Evolutionary conservation across 1,284 basidiomycete genomes (phyloP).

Genomic region (Cryptococcus floricola): DNA sequence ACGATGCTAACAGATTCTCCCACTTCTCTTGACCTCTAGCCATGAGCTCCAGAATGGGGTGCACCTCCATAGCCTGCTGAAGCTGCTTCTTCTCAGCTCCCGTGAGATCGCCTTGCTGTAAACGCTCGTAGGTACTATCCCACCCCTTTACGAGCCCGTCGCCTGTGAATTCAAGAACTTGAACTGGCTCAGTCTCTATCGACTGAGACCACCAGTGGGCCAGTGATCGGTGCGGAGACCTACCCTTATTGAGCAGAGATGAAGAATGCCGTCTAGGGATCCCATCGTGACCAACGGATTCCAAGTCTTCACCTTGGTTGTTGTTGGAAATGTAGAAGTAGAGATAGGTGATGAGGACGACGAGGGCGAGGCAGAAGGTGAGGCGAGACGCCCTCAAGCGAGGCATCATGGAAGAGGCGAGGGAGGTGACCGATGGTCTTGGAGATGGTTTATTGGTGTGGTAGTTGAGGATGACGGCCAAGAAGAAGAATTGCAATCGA

Average conservation of each 20-base stretch:
- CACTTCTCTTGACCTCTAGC: constrained; percentile 32
- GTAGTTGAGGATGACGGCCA: background rate
- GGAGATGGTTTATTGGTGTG: no score
- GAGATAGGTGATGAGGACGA: constrained; percentile 17
- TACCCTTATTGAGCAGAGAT: constrained; percentile 1
- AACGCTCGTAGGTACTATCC: constrained; percentile 21
- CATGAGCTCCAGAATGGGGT: constrained; percentile 44
- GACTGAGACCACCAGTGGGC: constrained; percentile 6
- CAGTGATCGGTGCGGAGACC: constrained; percentile 7
- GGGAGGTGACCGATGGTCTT: background rate
- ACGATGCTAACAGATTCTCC: constrained; percentile 37
- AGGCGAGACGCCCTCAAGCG: constrained; percentile 20
- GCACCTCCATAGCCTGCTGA: constrained; percentile 20
- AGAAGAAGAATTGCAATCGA: background rate
- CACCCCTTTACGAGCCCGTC: constrained; percentile 36
- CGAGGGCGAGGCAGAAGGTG: constrained; percentile 13
- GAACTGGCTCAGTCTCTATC: background rate
- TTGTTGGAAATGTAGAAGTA: constrained; percentile 13
- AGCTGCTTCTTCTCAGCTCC: constrained; percentile 22
- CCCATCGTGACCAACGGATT: background rate
- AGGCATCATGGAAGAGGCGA: constrained; percentile 8
- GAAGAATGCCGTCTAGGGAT: background rate
- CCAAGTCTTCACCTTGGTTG: background rate
- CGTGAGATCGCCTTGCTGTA: constrained; percentile 10
- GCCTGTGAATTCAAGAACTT: constrained; percentile 15